Percentiles rank a stretch among this genome's conserved stretches.
Conservation (phyloP, 768 basidiomycete species). For the Pleurotus tuoliensis region DNA sequence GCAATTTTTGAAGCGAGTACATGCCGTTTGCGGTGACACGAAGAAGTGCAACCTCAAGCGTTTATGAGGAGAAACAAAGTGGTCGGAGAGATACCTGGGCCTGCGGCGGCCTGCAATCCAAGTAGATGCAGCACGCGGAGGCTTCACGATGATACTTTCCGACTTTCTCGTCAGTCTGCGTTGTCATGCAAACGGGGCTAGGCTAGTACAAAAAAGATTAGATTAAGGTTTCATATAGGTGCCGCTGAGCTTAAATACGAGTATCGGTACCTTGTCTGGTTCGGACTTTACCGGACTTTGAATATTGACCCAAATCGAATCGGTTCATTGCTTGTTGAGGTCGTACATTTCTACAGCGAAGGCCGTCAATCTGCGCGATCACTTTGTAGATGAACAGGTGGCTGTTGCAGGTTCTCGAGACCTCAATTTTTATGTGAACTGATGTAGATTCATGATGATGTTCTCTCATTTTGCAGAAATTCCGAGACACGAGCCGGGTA, state of each 20-base stretch:
- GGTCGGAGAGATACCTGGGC: no score
- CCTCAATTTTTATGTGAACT: not conserved
- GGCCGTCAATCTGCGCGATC: not conserved
- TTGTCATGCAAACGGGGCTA: conserved; percentile 5
- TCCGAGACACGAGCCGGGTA: no score
- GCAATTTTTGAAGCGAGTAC: no score
- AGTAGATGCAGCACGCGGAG: not conserved
- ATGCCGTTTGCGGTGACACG: no score
- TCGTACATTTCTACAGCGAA: conserved; percentile 6
- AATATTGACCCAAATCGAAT: conserved; percentile 6
- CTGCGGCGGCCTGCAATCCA: no score
- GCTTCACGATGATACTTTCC: conserved; percentile 4
- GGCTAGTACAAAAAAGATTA: conserved; percentile 8
- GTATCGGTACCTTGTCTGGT: conserved; percentile 1
- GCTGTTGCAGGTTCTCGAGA: not conserved
- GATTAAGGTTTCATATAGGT: conserved; percentile 5
- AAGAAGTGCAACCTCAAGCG: no score
- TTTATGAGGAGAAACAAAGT: no score
- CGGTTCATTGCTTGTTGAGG: not conserved
- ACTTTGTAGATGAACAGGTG: not conserved
- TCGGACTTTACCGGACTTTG: conserved; percentile 9
- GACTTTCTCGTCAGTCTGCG: not conserved
- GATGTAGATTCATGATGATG: no score
- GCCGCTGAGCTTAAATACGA: not conserved
- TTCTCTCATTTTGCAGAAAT: no score